A percentile compares a stretch with the other conserved stretches of the same genome.
phyloP scores from a whole-genome alignment of 805 yeast species.

The Candida maesae region DNA sequence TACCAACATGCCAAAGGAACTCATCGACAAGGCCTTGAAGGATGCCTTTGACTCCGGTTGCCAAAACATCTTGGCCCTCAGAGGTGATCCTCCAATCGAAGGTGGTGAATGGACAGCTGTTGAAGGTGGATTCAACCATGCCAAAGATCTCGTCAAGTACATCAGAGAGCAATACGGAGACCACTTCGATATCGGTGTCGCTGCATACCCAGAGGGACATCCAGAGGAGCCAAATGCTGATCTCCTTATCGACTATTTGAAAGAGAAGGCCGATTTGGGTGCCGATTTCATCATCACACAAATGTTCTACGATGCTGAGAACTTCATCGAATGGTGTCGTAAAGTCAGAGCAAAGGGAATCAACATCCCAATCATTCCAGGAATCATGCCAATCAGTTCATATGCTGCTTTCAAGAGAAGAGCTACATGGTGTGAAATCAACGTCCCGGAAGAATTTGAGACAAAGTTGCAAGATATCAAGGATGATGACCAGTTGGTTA shows the following conservation, averaged over 20 bases:
- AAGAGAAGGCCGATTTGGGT: slow-evolving; percentile 90
- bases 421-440: slow-evolving; percentile 89
- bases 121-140: slow-evolving; percentile 82
- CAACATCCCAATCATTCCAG: slow-evolving; percentile 87
- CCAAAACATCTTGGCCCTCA: slow-evolving; percentile 86
- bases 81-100: slow-evolving; percentile 93
- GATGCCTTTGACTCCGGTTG: slow-evolving; percentile 91
- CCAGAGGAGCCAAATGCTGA: slow-evolving; percentile 67
- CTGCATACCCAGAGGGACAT: slow-evolving; percentile 98
- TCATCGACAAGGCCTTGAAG: slow-evolving; percentile 80
- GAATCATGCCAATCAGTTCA: slow-evolving; percentile 98
- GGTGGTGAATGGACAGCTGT: slow-evolving; percentile 40
- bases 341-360: slow-evolving; percentile 69
- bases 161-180: slow-evolving; percentile 69
- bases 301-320: slow-evolving; percentile 93
- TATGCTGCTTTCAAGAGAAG: slow-evolving; percentile 90
- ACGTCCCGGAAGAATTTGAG: slow-evolving; percentile 70
- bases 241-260: slow-evolving; percentile 56
- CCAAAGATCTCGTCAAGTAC: slow-evolving; percentile 78
- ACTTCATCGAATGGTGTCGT: slow-evolving; percentile 78
- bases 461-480: slow-evolving; percentile 73
- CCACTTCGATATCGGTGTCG: slow-evolving; percentile 91
- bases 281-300: slow-evolving; percentile 94
- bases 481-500: slow-evolving; percentile 85
- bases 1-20: slow-evolving; percentile 81